Base-by-base conservation (phyloP, 164 flowering plant species). In the Akebia trifoliata region DNA sequence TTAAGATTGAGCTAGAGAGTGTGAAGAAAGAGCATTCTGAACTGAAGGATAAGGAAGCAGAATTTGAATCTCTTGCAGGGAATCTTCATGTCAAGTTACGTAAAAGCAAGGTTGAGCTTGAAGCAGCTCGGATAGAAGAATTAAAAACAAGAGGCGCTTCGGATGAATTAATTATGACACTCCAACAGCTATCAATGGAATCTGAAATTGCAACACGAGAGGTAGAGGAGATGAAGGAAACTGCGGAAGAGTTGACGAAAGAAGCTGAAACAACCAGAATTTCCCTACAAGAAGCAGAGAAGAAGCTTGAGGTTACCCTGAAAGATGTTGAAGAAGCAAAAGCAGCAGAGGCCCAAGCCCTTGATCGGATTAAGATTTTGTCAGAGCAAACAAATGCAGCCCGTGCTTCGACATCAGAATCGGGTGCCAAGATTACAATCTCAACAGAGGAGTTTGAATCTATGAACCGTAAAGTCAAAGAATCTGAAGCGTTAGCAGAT, bases 261-360 rank as follows among this genome's bases (percentile, higher is more conserved):
- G 93, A 80, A 79, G 83, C 87, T 8, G 76, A 72, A 59, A 76
- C 71, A 42, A 59, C 68, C 45, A 79, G 60, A 57, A 36, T 61
- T 57, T 77, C 75, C 4, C 69, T 85, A 7, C 72, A 77, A 39
- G 91, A 81, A 58, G 87, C 84, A 6, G 91, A 90, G 71, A 67
- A 73, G 68, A 63, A 73, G 35, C 76, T 87, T 11, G 71, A 47
- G 64, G 66, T 63, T 65, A 91, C 89, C 46, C 40, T 78, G 35
- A 56, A 67, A 57, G 96, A 90, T 71, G 86, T 86, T 6, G 93
- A 90, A 72, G 89, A 79, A 60, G 93, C 97, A n/a, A 84, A 87
- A 65, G 67, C 72, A n/a, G 89, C 93, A 6, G 97, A 94, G 66
- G 57, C 72, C 15, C 64, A 57, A 55, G 95, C 95, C 46, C 76